phyloP scores from a whole-genome alignment of 768 basidiomycete genomes.

The Coprinopsis cinerea region DNA sequence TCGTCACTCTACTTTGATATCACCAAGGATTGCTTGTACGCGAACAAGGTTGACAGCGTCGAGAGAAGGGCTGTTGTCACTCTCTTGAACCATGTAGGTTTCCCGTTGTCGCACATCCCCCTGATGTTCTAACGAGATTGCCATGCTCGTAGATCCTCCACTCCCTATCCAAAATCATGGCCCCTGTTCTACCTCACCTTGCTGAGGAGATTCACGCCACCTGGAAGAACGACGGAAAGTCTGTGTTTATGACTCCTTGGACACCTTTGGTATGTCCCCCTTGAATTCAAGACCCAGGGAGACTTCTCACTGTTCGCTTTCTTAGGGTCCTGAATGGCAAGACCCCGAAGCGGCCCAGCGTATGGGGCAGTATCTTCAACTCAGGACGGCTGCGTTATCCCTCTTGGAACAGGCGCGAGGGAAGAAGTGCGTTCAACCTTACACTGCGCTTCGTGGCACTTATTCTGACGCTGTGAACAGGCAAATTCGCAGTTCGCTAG shows the following conservation, averaged over 20 bases:
- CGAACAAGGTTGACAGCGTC: slow-evolving; percentile 42
- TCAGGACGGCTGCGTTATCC: slow-evolving; percentile 57
- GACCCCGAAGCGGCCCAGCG: slow-evolving; percentile 50
- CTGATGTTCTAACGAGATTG: too few relatives aligned
- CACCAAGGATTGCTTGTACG: slow-evolving; percentile 87
- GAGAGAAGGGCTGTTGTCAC: slow-evolving; percentile 63
- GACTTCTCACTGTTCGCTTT: not conserved
- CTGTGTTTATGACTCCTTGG: slow-evolving; percentile 76
- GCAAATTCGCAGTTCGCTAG: slow-evolving; percentile 66
- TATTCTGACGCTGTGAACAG: slow-evolving; percentile 28
- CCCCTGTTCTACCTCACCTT: slow-evolving; percentile 85
- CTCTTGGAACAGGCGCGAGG: slow-evolving; percentile 73
- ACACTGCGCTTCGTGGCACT: not conserved
- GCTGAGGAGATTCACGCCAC: slow-evolving; percentile 79
- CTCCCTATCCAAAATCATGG: slow-evolving; percentile 64
- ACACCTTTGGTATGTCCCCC: slow-evolving; percentile 47
- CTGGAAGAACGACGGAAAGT: slow-evolving; percentile 32
- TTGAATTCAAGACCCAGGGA: too few relatives aligned
- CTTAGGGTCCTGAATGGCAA: slow-evolving; percentile 56
- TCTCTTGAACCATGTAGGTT: slow-evolving; percentile 59
- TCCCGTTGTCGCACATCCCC: not conserved
- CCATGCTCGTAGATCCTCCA: slow-evolving; percentile 52
- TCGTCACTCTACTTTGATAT: slow-evolving; percentile 92
- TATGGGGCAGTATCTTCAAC: slow-evolving; percentile 55
- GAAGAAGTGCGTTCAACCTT: slow-evolving; percentile 50